These are phyloP conservation scores for Termitomyces sp. DNA, from an alignment of 768 basidiomycete species.

Conservation along the genomic window DNA sequence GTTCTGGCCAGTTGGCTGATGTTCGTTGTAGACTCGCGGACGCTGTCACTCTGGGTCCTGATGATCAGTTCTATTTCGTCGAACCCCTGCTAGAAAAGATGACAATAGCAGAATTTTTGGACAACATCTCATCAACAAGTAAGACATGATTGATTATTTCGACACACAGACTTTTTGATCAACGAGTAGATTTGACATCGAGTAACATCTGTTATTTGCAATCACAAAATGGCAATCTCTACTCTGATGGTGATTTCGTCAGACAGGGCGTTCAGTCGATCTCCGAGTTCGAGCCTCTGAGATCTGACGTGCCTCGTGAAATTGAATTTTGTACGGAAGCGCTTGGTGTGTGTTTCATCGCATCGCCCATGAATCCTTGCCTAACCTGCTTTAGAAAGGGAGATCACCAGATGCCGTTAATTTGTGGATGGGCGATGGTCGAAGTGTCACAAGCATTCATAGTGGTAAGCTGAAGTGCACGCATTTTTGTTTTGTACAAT, in stretches of 20 bases:
- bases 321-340: conserved; percentile 75
- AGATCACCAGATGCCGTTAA: conserved; percentile 83
- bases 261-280: conserved; percentile 17
- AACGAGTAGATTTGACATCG: conserved; percentile 1
- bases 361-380: background rate
- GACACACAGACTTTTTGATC: background rate
- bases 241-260: conserved; percentile 38
- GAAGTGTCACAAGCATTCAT: conserved; percentile 81
- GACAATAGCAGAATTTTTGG: conserved; percentile 54
- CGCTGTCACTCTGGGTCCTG: conserved; percentile 50
- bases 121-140: conserved; percentile 26
- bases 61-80: conserved; percentile 60
- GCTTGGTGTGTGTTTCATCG: conserved; percentile 52
- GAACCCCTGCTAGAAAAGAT: conserved; percentile 71
- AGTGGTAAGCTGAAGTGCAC: conserved; percentile 47
- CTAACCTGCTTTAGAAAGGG: conserved; percentile 28
- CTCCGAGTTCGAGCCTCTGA: conserved; percentile 61
- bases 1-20: conserved; percentile 5
- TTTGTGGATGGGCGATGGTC: conserved; percentile 81
- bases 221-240: conserved; percentile 90
- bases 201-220: conserved; percentile 64
- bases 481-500: background rate
- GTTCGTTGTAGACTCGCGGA: conserved; percentile 59
- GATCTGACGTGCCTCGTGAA: conserved; percentile 61
- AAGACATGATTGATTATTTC: conserved; percentile 1